Evolutionary conservation across 2,329 filamentous ascomycete species (phyloP), one percentile per base, ranked within the genome.

Genomic region (Talaromyces atroroseus): DNA sequence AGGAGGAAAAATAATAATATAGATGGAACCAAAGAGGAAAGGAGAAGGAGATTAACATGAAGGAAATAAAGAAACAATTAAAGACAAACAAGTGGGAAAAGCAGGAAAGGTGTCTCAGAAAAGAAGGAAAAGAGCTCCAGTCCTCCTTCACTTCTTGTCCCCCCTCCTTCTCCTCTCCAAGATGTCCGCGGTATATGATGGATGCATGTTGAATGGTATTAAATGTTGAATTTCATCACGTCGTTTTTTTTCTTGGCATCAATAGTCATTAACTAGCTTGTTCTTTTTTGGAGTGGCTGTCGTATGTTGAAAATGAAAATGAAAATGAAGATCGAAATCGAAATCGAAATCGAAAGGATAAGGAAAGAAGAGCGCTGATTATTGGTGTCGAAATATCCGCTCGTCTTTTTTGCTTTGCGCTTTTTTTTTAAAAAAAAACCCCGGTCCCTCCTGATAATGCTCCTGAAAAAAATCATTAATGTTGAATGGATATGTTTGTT

Each of bases 161-260:
- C 11, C 26, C 7, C 2, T 29, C 26, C 7, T 29, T 29, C 12
- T 5, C 11, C 5, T 24, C 11, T 34, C 32, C 32, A 3, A 34
- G n/a, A 34, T 48, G 10, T 11, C n/a, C 40, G 44, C 26, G 2
- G 26, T 49, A 48, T 54, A 47, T 45, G 24, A 21, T 34, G 23
- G 48, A 52, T 58, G 56, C 56, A 54, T 58, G 56, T 58, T 58
- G 56, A 58, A 58, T 58, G 56, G 51, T 54, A 54, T 58, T 52
- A 54, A 59, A 59, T 59, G 57, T 59, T 59, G 57, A 59, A 59
- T 59, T 59, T 56, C 57, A 46, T 58, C 52, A 56, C 54, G 47
- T 56, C 47, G 54, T 55, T 42, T 29, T 26, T 48, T 48, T 29
- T 26, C 38, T 48, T n/a, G 51, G 38, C 48, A 47, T 52, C 12